Evolutionary conservation across 1,284 basidiomycete species (phyloP), one percentile per base, ranked within the genome.

Genomic region (Puccinia triticina): DNA sequence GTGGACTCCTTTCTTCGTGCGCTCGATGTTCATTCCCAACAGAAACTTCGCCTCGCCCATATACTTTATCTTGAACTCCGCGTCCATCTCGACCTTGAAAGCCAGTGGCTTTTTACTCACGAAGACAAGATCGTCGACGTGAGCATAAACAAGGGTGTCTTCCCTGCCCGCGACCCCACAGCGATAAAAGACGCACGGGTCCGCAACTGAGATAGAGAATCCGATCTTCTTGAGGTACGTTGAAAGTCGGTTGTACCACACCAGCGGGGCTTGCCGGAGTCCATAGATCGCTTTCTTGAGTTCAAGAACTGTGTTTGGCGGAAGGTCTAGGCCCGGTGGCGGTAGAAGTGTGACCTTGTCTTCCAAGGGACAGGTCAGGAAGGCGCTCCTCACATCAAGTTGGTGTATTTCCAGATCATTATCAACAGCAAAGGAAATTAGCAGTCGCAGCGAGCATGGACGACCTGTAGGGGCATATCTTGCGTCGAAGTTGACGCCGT

Each of bases 231-330:
- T 8, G 11, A 71, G 34, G 12, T 12, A 71, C 1, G 5, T 43
- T 14, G n/a, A 26, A 1, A 71, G 16, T 40, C 43, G 34, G 2
- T 71, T n/a, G 46, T 71, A 71, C 72, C 72, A 74, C 32, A 29
- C 37, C 16, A 37, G n/a, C 5, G 72, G 26, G n/a, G 72, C 37
- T 48, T 74, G 72, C 48, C 55, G 48, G 10, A 74, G 50, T 8
- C 72, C 50, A 53, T 74, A 74, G 21, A 74, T 14, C 2, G 72
- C 72, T 21, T 74, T 74, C 32, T 48, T 74, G 16, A 74, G 23
- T 50, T 46, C 11, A 29, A 29, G 16, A 26, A 37, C 26, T 11
- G 12, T 26, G 11, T 69, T 37, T 7, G 66, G 26, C 23, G 66
- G 26, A 23, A 7, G 5, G 11, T 69, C 66, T 5, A 12, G 11